Percentiles rank a stretch among this genome's conserved stretches.
Conservation (phyloP, 805 yeast genomes). For the Kazachstania africana region DNA sequence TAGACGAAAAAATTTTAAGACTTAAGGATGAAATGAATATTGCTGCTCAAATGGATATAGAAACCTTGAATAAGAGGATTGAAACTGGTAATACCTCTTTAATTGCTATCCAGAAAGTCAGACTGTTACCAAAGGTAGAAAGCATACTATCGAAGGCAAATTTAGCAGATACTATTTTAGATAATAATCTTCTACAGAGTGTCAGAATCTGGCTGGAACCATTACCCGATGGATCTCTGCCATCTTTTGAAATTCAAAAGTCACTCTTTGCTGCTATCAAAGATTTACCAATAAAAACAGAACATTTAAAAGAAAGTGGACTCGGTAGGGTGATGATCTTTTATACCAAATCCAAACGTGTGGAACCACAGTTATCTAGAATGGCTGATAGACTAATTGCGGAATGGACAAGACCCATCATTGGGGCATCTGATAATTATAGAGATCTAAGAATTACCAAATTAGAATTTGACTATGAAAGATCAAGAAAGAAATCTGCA, state of each 20-base stretch:
- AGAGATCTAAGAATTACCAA: conserved; percentile 70
- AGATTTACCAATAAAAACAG: conserved; percentile 84
- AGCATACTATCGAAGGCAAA: conserved; percentile 68
- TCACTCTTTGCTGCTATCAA: conserved; percentile 65
- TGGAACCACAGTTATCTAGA: conserved; percentile 77
- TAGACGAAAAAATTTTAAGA: conserved; percentile 77
- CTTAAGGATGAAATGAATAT: conserved; percentile 83
- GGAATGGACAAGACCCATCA: conserved; percentile 97
- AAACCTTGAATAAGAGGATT: conserved; percentile 33
- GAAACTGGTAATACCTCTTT: conserved; percentile 25
- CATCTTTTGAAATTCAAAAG: conserved; percentile 93
- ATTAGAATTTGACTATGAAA: conserved; percentile 54
- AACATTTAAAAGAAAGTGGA: conserved; percentile 88
- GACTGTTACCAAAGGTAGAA: conserved; percentile 68
- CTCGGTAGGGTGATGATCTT: conserved; percentile 89
- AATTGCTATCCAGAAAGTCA: conserved; percentile 53
- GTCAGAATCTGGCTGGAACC: conserved; percentile 97
- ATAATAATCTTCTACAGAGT: conserved; percentile 85
- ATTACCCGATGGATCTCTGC: conserved; percentile 92
- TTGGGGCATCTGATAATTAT: conserved; percentile 90
- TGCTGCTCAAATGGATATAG: conserved; percentile 69
- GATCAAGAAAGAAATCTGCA: conserved; percentile 29
- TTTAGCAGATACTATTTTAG: conserved; percentile 84
- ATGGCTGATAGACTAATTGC: conserved; percentile 85
- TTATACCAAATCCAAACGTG: conserved; percentile 81